These are phyloP conservation scores for Podospora comata DNA, from an alignment of 495 filamentous ascomycete genomes.

Conservation along the genomic window DNA sequence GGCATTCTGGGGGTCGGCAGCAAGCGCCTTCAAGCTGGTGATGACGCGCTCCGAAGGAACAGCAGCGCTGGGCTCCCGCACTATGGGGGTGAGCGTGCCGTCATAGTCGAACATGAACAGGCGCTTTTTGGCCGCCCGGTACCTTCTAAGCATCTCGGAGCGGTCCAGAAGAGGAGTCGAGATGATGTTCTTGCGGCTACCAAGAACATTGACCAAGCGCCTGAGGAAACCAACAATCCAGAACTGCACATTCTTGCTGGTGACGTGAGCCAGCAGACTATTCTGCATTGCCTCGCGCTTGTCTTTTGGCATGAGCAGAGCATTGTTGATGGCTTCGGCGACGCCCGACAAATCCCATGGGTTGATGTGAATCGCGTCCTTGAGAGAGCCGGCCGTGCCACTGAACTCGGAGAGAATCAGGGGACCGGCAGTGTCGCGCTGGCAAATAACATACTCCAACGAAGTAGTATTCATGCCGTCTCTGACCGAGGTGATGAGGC, in stretches of 20 bases:
- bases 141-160: conserved; percentile 63
- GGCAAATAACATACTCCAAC: conserved; percentile 88
- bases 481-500: conserved; percentile 84
- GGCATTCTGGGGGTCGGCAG: conserved; percentile 72
- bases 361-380: conserved; percentile 87
- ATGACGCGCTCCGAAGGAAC: conserved; percentile 81
- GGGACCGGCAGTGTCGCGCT: conserved; percentile 76
- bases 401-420: conserved; percentile 95
- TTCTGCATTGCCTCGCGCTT: conserved; percentile 56
- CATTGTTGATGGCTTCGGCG: conserved; percentile 72
- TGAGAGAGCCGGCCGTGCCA: conserved; percentile 81
- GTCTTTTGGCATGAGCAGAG: conserved; percentile 66
- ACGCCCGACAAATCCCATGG: conserved; percentile 85
- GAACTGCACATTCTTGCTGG: conserved; percentile 72
- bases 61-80: conserved; percentile 80
- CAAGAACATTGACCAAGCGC: conserved; percentile 71
- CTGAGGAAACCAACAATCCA: conserved; percentile 78
- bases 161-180: conserved; percentile 79
- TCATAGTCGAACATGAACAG: conserved; percentile 99
- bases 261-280: conserved; percentile 77
- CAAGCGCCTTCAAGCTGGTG: conserved; percentile 71
- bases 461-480: conserved; percentile 98
- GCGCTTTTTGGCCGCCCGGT: conserved; percentile 65
- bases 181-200: conserved; percentile 67
- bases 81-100: conserved; percentile 94